These are phyloP conservation scores for Boletus sensibilis DNA, from an alignment of 768 basidiomycete genomes.

Conservation along the genomic window DNA sequence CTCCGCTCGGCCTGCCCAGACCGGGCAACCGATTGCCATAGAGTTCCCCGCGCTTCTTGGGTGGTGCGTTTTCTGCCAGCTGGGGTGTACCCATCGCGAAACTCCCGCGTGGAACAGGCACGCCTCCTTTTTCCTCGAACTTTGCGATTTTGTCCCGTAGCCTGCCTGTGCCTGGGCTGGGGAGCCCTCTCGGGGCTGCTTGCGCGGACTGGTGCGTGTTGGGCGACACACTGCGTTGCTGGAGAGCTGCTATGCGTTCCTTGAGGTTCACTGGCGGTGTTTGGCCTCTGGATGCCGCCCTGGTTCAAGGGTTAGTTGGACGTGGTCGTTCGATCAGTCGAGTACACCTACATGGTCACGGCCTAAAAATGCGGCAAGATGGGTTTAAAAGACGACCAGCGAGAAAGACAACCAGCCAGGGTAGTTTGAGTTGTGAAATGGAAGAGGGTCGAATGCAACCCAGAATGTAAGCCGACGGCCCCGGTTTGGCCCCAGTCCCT, in stretches of 20 bases:
- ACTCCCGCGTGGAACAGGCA: constrained; percentile 72
- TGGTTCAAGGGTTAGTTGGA: constrained; percentile 21
- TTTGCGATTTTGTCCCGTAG: constrained; percentile 73
- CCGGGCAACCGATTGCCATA: constrained; percentile 69
- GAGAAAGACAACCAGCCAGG: constrained; percentile 23
- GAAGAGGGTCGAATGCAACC: constrained; percentile 9
- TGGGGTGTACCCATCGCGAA: constrained; percentile 69
- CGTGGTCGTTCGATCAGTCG: neutral
- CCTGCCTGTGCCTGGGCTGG: constrained; percentile 28
- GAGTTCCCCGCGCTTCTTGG: constrained; percentile 59
- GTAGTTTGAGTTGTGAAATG: constrained; percentile 11
- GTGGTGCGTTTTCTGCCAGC: constrained; percentile 43
- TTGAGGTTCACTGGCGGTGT: constrained; percentile 55
- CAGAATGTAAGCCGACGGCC: constrained; percentile 8
- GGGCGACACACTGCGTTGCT: constrained; percentile 48
- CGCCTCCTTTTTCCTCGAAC: constrained; percentile 76
- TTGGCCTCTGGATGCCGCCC: constrained; percentile 28
- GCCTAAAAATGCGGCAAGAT: neutral
- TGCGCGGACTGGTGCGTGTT: constrained; percentile 34
- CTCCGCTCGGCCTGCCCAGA: constrained; percentile 25
- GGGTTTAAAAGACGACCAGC: constrained; percentile 23
- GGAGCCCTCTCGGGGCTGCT: constrained; percentile 30
- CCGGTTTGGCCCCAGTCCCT: constrained; percentile 14
- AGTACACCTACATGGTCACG: constrained; percentile 24
- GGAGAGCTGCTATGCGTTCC: constrained; percentile 80